Conservation (phyloP, 768 basidiomycete genomes). For the Nidularia sp. region DNA sequence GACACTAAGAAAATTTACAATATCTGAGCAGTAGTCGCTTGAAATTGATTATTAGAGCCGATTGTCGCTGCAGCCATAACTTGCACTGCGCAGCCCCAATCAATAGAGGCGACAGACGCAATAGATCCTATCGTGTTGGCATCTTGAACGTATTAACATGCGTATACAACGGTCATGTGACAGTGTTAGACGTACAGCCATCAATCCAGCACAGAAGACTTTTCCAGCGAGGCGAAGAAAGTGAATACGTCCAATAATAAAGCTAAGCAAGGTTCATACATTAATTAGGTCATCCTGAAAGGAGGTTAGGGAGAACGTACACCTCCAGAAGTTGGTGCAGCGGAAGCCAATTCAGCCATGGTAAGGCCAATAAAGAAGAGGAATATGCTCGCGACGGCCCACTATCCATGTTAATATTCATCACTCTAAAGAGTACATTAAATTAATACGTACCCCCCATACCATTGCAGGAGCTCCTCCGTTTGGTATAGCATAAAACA, state of each 20-base stretch:
- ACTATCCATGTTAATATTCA: conserved; percentile 30
- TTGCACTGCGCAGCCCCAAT: conserved; percentile 65
- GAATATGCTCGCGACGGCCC: conserved; percentile 62
- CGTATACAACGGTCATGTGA: background rate
- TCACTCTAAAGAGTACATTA: background rate
- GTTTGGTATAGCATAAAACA: conserved; percentile 59
- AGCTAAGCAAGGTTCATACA: conserved; percentile 18
- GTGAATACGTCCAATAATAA: conserved; percentile 50
- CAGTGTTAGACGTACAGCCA: conserved; percentile 32
- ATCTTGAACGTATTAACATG: conserved; percentile 21
- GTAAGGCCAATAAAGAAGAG: conserved; percentile 60
- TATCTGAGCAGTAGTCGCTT: conserved; percentile 36
- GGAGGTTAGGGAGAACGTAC: conserved; percentile 20
- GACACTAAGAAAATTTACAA: conserved; percentile 26
- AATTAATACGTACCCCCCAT: conserved; percentile 51
- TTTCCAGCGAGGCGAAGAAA: conserved; percentile 37
- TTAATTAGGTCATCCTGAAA: too few relatives aligned
- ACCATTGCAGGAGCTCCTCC: conserved; percentile 71
- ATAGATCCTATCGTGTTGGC: conserved; percentile 51
- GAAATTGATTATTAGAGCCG: conserved; percentile 36
- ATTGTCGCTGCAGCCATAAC: conserved; percentile 64
- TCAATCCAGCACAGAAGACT: conserved; percentile 52
- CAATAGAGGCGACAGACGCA: conserved; percentile 49
- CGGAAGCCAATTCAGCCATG: conserved; percentile 68
- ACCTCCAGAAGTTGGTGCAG: conserved; percentile 71